Percentiles rank a stretch among this genome's conserved stretches.
These are phyloP conservation scores for Neostapfia colusana DNA, from an alignment of 176 grass and related monocot genomes.

Conservation along the genomic window DNA sequence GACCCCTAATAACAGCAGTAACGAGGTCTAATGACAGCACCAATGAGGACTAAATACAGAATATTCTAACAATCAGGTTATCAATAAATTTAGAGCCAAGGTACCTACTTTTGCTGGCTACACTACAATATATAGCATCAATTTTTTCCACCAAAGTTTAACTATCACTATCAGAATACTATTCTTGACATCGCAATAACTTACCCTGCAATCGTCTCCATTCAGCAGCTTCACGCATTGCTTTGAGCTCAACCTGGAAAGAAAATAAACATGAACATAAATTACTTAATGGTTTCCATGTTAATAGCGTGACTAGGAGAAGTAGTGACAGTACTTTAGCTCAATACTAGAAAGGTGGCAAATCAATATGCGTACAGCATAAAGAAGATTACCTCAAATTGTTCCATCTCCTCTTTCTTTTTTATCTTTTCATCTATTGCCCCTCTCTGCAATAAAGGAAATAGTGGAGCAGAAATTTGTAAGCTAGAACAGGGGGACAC, in stretches of 20 bases:
- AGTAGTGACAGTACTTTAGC: not conserved
- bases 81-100: not conserved
- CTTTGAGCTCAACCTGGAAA: slow-evolving; percentile 76
- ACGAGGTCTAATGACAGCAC: too few species aligned
- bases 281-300: not conserved
- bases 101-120: not conserved
- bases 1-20: too few species aligned
- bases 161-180: not conserved
- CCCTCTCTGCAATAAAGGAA: slow-evolving; percentile 62
- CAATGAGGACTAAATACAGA: too few species aligned
- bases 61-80: not conserved
- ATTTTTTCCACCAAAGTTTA: not conserved
- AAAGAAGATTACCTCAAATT: slow-evolving; percentile 72
- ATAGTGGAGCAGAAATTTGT: slow-evolving; percentile 14
- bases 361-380: not conserved
- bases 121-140: not conserved
- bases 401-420: slow-evolving; percentile 91
- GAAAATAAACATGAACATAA: slow-evolving; percentile 20
- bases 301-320: not conserved
- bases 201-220: slow-evolving; percentile 91
- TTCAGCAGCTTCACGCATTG: slow-evolving; percentile 84
- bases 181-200: not conserved
- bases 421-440: slow-evolving; percentile 86
- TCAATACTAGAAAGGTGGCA: not conserved
- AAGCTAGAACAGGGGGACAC: not conserved